Evolutionary conservation across 495 filamentous ascomycete species (phyloP).

Genomic region (Penicillium egyptiacum): DNA sequence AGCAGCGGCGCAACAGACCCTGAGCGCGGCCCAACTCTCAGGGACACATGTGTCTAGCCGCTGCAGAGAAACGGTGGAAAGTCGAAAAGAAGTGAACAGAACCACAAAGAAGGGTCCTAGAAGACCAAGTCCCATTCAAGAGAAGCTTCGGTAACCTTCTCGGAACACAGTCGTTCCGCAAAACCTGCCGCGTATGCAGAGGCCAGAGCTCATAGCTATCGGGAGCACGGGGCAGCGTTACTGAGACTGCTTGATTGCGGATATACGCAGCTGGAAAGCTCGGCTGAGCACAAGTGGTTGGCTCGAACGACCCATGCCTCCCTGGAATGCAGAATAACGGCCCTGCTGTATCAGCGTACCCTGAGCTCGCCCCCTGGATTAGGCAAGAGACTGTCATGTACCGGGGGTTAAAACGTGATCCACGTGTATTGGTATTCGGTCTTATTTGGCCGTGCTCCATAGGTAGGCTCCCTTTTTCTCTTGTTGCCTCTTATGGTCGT

Average conservation of each 20-base stretch:
- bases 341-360: constrained; percentile 19
- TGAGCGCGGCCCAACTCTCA: constrained; percentile 28
- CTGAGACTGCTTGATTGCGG: constrained; percentile 24
- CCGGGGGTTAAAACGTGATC: constrained; percentile 18
- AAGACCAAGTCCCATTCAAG: constrained; percentile 8
- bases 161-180: constrained; percentile 4
- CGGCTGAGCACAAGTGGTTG: constrained; percentile 19
- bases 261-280: constrained; percentile 19
- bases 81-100: constrained; percentile 9
- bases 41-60: constrained; percentile 20
- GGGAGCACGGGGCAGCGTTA: constrained; percentile 16
- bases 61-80: constrained; percentile 12
- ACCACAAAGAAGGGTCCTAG: constrained; percentile 16
- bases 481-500: constrained; percentile 4
- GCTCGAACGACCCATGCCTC: constrained; percentile 14
- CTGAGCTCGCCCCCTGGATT: constrained; percentile 14
- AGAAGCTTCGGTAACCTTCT: constrained; percentile 27
- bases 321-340: constrained; percentile 15
- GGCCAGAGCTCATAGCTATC: constrained; percentile 15
- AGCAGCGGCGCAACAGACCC: constrained; percentile 14
- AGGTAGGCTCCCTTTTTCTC: constrained; percentile 4
- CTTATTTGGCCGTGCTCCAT: constrained; percentile 11
- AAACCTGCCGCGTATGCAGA: constrained; percentile 9
- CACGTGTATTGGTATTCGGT: constrained; percentile 25
- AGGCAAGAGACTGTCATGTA: constrained; percentile 20